Conservation (phyloP, 139 green algal species). For the Parachlorella kessleri region DNA sequence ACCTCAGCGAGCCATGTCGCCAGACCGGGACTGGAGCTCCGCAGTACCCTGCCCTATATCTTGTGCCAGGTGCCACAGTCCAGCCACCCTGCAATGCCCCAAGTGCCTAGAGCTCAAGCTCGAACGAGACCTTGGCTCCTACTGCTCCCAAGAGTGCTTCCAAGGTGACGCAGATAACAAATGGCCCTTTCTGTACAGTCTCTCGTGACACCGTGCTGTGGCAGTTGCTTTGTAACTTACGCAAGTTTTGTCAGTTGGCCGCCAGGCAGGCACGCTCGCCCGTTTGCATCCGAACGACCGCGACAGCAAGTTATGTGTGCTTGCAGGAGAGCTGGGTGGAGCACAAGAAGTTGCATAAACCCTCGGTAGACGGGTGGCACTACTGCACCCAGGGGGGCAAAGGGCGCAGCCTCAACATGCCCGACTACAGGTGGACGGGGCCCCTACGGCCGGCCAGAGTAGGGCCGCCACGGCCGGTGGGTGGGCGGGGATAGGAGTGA, state of each 20-base stretch:
- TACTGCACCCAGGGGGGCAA: constrained; percentile 75
- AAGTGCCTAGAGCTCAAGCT: constrained; percentile 88
- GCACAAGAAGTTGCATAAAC: constrained; percentile 83
- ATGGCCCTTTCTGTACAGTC: no score
- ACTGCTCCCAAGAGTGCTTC: constrained; percentile 97
- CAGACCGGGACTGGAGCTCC: no score
- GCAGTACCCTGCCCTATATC: no score
- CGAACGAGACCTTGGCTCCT: constrained; percentile 68
- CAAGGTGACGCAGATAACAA: no score
- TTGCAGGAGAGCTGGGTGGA: constrained; percentile 74
- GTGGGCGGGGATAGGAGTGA: no score
- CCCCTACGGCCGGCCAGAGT: constrained; percentile 79
- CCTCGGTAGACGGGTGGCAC: constrained; percentile 62
- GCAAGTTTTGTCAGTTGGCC: no score
- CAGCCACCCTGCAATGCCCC: constrained; percentile 90
- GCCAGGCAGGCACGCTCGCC: no score
- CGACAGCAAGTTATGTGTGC: constrained; percentile 36
- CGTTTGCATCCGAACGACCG: no score
- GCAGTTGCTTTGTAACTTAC: no score
- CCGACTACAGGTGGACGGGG: constrained; percentile 88
- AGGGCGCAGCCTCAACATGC: constrained; percentile 61
- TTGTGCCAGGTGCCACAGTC: constrained; percentile 70
- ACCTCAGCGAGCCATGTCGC: no score
- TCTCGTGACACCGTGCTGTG: no score
- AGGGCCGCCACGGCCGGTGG: constrained; percentile 65